Evolutionary conservation across 2,329 filamentous ascomycete genomes (phyloP), one percentile per base, ranked within the genome.

Genomic region (Graphilbum ipis-grandicollis): DNA sequence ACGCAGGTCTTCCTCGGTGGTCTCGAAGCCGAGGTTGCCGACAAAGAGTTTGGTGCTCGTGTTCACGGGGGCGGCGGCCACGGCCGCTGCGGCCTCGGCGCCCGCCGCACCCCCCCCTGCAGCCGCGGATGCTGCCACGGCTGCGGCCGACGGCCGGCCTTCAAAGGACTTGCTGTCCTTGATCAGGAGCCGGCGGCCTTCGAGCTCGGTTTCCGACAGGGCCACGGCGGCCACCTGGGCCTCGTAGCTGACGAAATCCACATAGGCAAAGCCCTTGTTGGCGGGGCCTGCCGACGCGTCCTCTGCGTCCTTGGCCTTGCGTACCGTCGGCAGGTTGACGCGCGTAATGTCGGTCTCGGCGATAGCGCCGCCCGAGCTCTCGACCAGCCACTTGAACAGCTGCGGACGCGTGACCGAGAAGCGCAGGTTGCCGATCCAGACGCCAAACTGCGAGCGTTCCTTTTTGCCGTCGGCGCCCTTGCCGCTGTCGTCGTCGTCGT

Each of bases 381-480:
- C 69, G 25, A 78, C 68, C n/a, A 98, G 61, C 68, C 93, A 96
- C 42, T 68, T 70, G 49, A 78, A 75, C 34, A 98, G 61, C 43
- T 84, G 75, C 12, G 71, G 62, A 41, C 79, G 75, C 32, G 79
- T 90, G 30, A 79, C 65, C 33, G 71, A 73, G 64, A 88, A 98
- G n/a, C 80, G 73, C 43, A 98, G 60, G 57, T 98, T 98, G 48
- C 92, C 90, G 48, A 98, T 82, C 90, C 90, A 98, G 46, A 98
- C 73, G 43, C 85, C 83, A 56, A 84, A 75, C 15, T 81, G 75
- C 9, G 84, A 90, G 41, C 83, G 77, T 47, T 64, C 59, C 45
- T 68, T 63, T 37, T 66, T 61, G 36, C 46, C 54, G 28, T 34
- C 19, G 23, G 15, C 29, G 19, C 12, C 21, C 7, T 32, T 19